Conservation (phyloP, 2,329 filamentous ascomycete genomes). For the Ophiosphaerella korrae region DNA sequence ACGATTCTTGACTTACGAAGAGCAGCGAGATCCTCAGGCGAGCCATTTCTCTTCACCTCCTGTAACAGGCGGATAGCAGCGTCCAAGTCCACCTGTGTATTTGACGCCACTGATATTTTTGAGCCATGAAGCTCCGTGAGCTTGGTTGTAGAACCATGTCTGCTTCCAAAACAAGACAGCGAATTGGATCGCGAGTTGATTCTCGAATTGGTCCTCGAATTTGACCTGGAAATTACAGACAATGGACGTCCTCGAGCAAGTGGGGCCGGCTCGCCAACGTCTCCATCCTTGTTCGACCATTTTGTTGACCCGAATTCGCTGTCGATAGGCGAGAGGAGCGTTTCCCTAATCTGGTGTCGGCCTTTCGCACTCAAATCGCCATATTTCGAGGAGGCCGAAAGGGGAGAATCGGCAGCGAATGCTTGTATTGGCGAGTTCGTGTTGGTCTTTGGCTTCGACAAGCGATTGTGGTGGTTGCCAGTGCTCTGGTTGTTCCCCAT, state of each 20-base stretch:
- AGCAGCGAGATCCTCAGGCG: conserved; percentile 55
- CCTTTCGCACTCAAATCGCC: conserved; percentile 32
- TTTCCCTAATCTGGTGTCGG: conserved; percentile 36
- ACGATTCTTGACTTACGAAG: conserved; percentile 35
- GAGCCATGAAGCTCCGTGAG: conserved; percentile 31
- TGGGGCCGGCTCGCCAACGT: conserved; percentile 25
- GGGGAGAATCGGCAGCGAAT: conserved; percentile 26
- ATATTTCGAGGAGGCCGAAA: conserved; percentile 28
- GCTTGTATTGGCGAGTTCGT: conserved; percentile 32
- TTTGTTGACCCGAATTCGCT: conserved; percentile 24
- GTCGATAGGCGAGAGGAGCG: conserved; percentile 35
- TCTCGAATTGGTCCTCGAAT: conserved; percentile 24
- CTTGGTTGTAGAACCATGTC: conserved; percentile 27
- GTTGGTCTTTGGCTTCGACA: conserved; percentile 46
- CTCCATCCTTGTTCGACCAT: conserved; percentile 25
- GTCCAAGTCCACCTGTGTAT: conserved; percentile 49
- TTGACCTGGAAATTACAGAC: conserved; percentile 34
- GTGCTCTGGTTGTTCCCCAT: conserved; percentile 42
- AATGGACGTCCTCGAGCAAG: conserved; percentile 32
- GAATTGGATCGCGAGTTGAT: conserved; percentile 27
- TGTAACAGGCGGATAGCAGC: conserved; percentile 53
- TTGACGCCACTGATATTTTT: conserved; percentile 38
- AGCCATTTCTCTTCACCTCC: conserved; percentile 55
- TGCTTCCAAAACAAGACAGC: conserved; percentile 32
- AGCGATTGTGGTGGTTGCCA: conserved; percentile 30